phyloP scores from a whole-genome alignment of 2,329 filamentous ascomycete species.

The Fusarium proliferatum region DNA sequence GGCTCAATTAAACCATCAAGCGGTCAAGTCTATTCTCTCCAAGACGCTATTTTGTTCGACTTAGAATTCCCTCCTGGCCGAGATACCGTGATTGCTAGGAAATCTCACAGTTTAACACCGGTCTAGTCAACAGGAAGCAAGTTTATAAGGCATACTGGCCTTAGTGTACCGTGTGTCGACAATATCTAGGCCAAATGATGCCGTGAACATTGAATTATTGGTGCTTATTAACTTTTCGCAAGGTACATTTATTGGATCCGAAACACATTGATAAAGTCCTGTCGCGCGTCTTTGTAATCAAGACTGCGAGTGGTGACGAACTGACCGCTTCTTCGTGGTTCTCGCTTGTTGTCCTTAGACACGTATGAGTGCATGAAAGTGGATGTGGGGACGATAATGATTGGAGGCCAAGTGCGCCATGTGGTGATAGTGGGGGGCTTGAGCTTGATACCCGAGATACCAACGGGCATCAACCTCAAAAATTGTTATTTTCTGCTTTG shows the following conservation, averaged over 20 bases:
- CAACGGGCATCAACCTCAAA: background rate
- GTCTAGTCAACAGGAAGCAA: fast-evolving
- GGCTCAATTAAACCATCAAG: fast-evolving
- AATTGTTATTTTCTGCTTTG: fast-evolving
- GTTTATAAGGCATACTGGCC: fast-evolving
- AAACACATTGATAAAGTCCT: too few relatives aligned
- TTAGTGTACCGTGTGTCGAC: fast-evolving
- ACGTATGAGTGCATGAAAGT: slow-evolving; percentile 23
- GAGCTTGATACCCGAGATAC: background rate
- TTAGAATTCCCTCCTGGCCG: fast-evolving
- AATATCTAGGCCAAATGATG: fast-evolving
- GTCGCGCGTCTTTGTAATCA: background rate
- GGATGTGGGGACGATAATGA: slow-evolving; percentile 1
- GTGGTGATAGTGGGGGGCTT: background rate
- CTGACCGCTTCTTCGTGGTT: background rate
- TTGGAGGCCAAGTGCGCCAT: slow-evolving; percentile 17
- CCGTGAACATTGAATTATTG: fast-evolving
- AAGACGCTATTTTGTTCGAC: fast-evolving
- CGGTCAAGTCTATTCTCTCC: fast-evolving
- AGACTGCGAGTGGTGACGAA: background rate
- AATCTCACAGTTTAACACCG: fast-evolving
- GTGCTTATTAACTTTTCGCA: fast-evolving
- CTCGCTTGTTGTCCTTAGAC: slow-evolving; percentile 7
- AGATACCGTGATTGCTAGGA: fast-evolving
- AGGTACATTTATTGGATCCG: background rate